Evolutionary conservation across 257 asterid species (phyloP), one percentile per base, ranked within the genome.

Genomic region (Coffea eugenioides): DNA sequence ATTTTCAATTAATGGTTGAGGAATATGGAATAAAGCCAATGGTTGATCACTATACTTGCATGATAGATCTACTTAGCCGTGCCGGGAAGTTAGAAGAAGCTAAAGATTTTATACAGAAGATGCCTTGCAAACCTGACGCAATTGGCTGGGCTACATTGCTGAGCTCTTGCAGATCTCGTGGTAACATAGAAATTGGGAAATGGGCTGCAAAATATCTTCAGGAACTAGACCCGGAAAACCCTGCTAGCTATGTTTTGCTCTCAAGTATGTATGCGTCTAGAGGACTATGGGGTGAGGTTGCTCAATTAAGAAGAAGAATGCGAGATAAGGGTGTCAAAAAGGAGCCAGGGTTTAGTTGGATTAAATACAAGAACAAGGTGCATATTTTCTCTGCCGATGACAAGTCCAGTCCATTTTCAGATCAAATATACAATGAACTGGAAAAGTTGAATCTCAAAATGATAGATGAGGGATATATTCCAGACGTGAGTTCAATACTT

Each of bases 71-170:
- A 74, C 88, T 82, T 80, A 91, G 97, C 81, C 88, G 97, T 83
- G 90, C 96, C n/a, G 97, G 97, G 45, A 85, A 51, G 75, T 87
- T 93, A 72, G 92, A 91, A 79, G 93, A 89, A 82, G 97, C 96
- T n/a, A 93, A 85, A 80, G 78, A 87, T 62, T 91, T 95, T 85
- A 90, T 95, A 79, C 89, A 87, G 45, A 82, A 86, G 78, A 96
- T 94, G 98, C 97, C 97, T 78, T 86, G 74, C 62, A 76, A n/a
- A 56, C 90, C 90, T 52, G 89, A 84, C 78, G 80, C 88, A 79
- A 76, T 82, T 76, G 89, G 89, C 51, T 86, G 87, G 91, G 82
- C 82, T 73, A 86, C 89, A 36, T 76, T 88, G 62, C 79, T 84
- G 83, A 88, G 91, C 74, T 84, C 91, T 13, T 86, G 90, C 57